Evolutionary conservation across 345 rosid genomes (phyloP).

Genomic region (Clarkia xantiana): DNA sequence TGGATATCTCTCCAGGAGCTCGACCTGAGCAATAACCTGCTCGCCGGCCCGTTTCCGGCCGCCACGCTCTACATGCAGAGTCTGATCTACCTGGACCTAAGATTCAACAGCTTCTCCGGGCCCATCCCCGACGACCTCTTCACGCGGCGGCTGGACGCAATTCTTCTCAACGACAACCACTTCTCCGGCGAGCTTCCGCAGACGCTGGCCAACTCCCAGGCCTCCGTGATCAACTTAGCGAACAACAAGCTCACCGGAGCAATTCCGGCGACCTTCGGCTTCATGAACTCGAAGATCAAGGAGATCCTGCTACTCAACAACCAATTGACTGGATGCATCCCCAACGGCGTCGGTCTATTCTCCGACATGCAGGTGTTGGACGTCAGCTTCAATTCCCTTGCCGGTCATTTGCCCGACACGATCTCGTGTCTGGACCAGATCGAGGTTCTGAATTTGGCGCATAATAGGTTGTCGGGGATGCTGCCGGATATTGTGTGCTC

Average conservation of each 20-base stretch:
- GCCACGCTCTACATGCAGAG: slow-evolving; percentile 45
- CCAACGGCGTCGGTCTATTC: slow-evolving; percentile 67
- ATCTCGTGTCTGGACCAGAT: slow-evolving; percentile 43
- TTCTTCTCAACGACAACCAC: slow-evolving; percentile 63
- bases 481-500: slow-evolving; percentile 65
- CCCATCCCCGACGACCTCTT: slow-evolving; percentile 56
- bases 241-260: slow-evolving; percentile 53
- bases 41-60: slow-evolving; percentile 61
- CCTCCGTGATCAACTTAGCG: slow-evolving; percentile 80
- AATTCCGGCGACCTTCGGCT: slow-evolving; percentile 52
- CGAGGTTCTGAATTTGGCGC: slow-evolving; percentile 65
- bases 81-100: slow-evolving; percentile 61
- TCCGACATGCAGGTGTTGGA: slow-evolving; percentile 64
- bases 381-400: slow-evolving; percentile 53
- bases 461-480: slow-evolving; percentile 61
- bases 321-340: slow-evolving; percentile 83
- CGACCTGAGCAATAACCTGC: slow-evolving; percentile 72
- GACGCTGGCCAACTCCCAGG: slow-evolving; percentile 62
- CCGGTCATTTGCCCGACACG: slow-evolving; percentile 82
- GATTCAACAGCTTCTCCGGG: slow-evolving; percentile 59
- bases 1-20: slow-evolving; percentile 53
- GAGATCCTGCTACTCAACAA: slow-evolving; percentile 75
- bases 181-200: slow-evolving; percentile 53
- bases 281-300: slow-evolving; percentile 33
- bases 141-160: slow-evolving; percentile 49